These are phyloP conservation scores for Fusarium camptoceras DNA, from an alignment of 2,329 filamentous ascomycete genomes.

Conservation along the genomic window DNA sequence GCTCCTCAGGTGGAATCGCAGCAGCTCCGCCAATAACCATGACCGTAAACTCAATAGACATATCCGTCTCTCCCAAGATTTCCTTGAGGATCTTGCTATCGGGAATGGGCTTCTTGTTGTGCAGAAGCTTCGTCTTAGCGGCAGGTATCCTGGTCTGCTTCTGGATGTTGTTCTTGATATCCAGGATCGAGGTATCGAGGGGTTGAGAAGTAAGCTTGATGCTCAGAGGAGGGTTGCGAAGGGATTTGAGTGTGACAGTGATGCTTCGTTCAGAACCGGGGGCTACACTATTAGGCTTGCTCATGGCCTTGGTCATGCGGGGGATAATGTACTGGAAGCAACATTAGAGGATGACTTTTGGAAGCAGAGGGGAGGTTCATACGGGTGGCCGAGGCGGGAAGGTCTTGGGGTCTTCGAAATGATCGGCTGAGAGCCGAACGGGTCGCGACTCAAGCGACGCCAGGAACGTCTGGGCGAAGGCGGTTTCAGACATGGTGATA, in stretches of 20 bases:
- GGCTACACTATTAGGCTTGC: conserved; percentile 59
- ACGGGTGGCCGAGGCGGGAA: conserved; percentile 84
- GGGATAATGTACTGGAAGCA: conserved; percentile 75
- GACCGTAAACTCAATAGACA: conserved; percentile 78
- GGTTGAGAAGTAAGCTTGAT: conserved; percentile 73
- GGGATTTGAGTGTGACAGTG: conserved; percentile 76
- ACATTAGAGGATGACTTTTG: conserved; percentile 10
- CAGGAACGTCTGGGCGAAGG: conserved; percentile 88
- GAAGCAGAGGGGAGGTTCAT: conserved; percentile 41
- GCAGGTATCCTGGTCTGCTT: conserved; percentile 70
- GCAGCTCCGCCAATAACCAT: conserved; percentile 85
- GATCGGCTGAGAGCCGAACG: conserved; percentile 84
- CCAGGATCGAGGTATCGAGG: conserved; percentile 78
- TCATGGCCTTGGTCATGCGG: conserved; percentile 70
- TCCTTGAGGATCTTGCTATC: conserved; percentile 85
- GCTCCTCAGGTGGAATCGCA: conserved; percentile 57
- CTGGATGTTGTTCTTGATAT: conserved; percentile 79
- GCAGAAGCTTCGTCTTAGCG: conserved; percentile 87
- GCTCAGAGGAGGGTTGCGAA: conserved; percentile 79
- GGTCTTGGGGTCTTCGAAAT: conserved; percentile 86
- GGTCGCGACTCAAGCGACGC: conserved; percentile 81
- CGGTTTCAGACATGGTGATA: conserved; percentile 78
- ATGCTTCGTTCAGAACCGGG: conserved; percentile 66
- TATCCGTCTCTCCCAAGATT: conserved; percentile 65
- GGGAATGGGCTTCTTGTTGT: conserved; percentile 85